phyloP scores from a whole-genome alignment of 306 rosid genomes.

The Oxytropis ochrocephala region DNA sequence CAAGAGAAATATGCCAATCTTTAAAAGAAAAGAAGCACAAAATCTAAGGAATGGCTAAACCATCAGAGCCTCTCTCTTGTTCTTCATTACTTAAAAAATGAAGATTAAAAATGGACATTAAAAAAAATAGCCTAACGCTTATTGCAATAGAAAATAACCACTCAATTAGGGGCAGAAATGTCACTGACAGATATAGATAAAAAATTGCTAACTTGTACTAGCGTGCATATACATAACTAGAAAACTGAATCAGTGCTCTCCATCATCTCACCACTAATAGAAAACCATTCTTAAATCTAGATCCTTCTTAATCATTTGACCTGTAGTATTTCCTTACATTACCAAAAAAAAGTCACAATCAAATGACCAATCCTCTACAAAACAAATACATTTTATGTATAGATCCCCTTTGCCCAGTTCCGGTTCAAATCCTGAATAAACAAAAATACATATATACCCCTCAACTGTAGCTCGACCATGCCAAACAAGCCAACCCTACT shows the following conservation, averaged over 20 bases:
- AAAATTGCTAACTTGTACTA: background rate
- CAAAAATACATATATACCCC: background rate
- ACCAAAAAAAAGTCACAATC: background rate
- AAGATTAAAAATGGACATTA: background rate
- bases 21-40: background rate
- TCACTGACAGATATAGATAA: background rate
- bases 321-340: background rate
- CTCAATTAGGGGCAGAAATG: background rate
- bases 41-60: background rate
- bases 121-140: constrained; percentile 8
- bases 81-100: background rate
- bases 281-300: background rate
- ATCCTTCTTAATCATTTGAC: background rate
- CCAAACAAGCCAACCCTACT: background rate
- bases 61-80: background rate
- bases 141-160: constrained; percentile 28
- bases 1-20: background rate
- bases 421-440: background rate
- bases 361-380: background rate
- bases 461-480: background rate
- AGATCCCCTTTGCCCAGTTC: background rate
- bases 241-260: background rate
- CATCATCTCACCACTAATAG: background rate
- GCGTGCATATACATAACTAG: background rate
- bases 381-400: background rate